Base-by-base conservation (phyloP, 208 protist species). In the Histomonas meleagridis region DNA sequence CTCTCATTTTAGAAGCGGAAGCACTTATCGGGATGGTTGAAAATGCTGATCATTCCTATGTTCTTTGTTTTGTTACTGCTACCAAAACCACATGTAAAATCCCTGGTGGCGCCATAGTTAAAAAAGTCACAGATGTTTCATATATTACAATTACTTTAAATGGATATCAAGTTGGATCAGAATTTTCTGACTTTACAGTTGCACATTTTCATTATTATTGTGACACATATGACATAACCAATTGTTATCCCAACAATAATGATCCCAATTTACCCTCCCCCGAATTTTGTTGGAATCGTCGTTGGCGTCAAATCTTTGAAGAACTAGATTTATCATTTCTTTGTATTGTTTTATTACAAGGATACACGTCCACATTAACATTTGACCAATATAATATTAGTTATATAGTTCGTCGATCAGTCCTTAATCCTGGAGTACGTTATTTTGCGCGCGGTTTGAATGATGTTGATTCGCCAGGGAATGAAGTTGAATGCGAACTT, bases 401-500 rank as follows among this genome's bases (percentile, higher is more conserved):
- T 4, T n/a, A 86, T 43, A 0, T 86, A 28, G 43, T 12, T 48
- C 23, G 76, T 32, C 23, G 76, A 86, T 86, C 76, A 86, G 43
- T 48, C 38, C 16, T 53, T 35, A 86, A 86, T 86, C 76, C 76
- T 12, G 76, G 76, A 86, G 55, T 46, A 26, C 23, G 76, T 10
- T 86, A 86, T 86, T 16, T 46, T 23, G 76, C 76, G 10, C 76
- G 76, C 28, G 76, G 76, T 14, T 43, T 86, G 23, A 86, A 86
- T 26, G 46, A 46, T 18, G 38, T 40, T 57, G 32, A 46, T 38
- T 48, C 76, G 1, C 40, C 76, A 38, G 76, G 76, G 12, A 86
- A 86, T 55, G 76, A 86, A 86, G 76, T 86, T 55, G 76, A 86
- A 55, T 43, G 40, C 0, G 76, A 86, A 86, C 38, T 86, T 0